phyloP scores from a whole-genome alignment of 441 rosid species.

The Euphorbia corollata region DNA sequence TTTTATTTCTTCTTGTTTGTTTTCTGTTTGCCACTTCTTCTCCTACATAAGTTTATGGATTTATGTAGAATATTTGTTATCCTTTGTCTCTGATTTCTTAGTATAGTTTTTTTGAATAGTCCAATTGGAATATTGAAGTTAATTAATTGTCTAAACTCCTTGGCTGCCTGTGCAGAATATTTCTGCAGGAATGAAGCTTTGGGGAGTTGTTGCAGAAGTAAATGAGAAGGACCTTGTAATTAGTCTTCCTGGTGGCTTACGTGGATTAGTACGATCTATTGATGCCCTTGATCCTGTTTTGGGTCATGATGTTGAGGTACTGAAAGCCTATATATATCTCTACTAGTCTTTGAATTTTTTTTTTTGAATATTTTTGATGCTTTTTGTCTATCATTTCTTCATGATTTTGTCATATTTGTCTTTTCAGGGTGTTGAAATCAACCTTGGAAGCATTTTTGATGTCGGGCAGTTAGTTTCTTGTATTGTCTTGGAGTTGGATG shows the following conservation, averaged over 20 bases:
- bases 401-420: slow-evolving; percentile 13
- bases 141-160: neutral
- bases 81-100: neutral
- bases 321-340: neutral
- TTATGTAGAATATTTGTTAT: neutral
- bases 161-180: slow-evolving; percentile 55
- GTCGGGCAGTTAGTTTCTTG: slow-evolving; percentile 91
- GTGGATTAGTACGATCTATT: slow-evolving; percentile 77
- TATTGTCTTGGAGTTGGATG: slow-evolving; percentile 73
- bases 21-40: neutral
- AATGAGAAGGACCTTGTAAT: slow-evolving; percentile 89
- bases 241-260: slow-evolving; percentile 88
- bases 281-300: slow-evolving; percentile 70
- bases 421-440: slow-evolving; percentile 48
- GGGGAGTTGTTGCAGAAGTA: slow-evolving; percentile 92
- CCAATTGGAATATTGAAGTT: neutral
- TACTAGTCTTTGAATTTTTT: neutral
- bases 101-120: neutral
- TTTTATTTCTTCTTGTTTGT: slow-evolving; percentile 10
- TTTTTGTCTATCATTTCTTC: slow-evolving; percentile 5
- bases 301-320: slow-evolving; percentile 56
- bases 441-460: slow-evolving; percentile 46
- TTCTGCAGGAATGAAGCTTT: slow-evolving; percentile 89
- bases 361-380: neutral
- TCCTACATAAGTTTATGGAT: neutral